These are phyloP conservation scores for Entonaema liquescens DNA, from an alignment of 495 filamentous ascomycete species.

Conservation along the genomic window DNA sequence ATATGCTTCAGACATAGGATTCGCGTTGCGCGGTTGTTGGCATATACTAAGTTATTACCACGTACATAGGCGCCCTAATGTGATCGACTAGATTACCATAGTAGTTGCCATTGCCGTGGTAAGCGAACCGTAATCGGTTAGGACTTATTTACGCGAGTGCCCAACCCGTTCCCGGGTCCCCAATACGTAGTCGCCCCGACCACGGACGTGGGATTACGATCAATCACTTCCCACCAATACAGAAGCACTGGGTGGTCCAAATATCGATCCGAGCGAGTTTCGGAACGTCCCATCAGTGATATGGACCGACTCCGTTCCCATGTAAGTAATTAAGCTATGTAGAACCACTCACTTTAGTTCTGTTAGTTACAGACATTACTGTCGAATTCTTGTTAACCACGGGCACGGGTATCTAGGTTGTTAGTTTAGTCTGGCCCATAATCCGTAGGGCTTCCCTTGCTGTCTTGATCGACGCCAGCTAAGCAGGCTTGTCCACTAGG, in stretches of 20 bases:
- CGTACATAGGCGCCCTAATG: background rate
- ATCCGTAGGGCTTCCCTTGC: constrained; percentile 5
- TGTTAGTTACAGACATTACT: background rate
- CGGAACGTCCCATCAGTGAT: background rate
- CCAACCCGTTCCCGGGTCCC: constrained; percentile 13
- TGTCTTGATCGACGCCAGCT: constrained; percentile 19
- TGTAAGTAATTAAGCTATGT: background rate
- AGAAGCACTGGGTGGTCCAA: constrained; percentile 2
- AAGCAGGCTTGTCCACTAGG: background rate
- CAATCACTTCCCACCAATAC: constrained; percentile 20
- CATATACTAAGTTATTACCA: background rate
- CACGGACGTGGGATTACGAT: constrained; percentile 26
- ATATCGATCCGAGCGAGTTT: constrained; percentile 21
- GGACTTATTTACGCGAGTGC: constrained; percentile 3
- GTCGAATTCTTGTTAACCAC: background rate
- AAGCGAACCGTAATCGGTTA: background rate
- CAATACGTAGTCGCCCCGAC: background rate
- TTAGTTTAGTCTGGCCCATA: background rate
- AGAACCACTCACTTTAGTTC: background rate
- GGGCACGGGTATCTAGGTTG: background rate
- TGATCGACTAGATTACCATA: constrained; percentile 9
- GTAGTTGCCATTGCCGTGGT: constrained; percentile 8
- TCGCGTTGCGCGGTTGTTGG: constrained; percentile 6
- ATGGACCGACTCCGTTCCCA: constrained; percentile 1
- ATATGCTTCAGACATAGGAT: background rate